Evolutionary conservation across 2,329 filamentous ascomycete genomes (phyloP).

Genomic region (Exserohilum rostratum): DNA sequence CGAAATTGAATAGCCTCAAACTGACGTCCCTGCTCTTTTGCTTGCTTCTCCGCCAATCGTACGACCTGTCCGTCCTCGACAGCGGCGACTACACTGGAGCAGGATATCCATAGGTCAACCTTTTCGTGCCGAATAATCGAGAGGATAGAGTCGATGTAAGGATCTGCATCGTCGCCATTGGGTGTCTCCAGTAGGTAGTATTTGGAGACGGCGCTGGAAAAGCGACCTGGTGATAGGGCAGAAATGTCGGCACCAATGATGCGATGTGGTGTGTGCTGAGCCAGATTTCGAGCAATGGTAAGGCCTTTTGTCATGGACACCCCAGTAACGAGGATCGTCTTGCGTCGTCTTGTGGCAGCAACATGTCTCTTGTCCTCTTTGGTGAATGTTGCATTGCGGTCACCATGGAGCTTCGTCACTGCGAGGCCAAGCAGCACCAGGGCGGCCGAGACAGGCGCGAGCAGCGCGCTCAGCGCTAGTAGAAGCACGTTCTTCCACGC

Average conservation of each 20-base stretch:
- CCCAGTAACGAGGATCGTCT: slow-evolving; percentile 72
- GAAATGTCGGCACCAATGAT: slow-evolving; percentile 73
- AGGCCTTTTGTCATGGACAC: slow-evolving; percentile 76
- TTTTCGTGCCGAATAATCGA: slow-evolving; percentile 65
- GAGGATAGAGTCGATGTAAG: slow-evolving; percentile 64
- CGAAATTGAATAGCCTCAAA: slow-evolving; percentile 71
- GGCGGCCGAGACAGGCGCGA: slow-evolving; percentile 57
- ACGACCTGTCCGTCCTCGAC: slow-evolving; percentile 71
- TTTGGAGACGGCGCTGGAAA: slow-evolving; percentile 61
- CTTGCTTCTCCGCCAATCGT: slow-evolving; percentile 56
- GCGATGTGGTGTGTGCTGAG: slow-evolving; percentile 66
- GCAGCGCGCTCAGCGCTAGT: slow-evolving; percentile 50
- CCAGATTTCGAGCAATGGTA: slow-evolving; percentile 68
- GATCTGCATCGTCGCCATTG: slow-evolving; percentile 44
- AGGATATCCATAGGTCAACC: slow-evolving; percentile 75
- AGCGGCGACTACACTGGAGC: slow-evolving; percentile 70
- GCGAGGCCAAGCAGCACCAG: slow-evolving; percentile 34
- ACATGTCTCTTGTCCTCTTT: slow-evolving; percentile 27
- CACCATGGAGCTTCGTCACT: slow-evolving; percentile 23
- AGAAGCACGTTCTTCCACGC: slow-evolving; percentile 57
- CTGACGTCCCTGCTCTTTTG: slow-evolving; percentile 51
- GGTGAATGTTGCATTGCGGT: slow-evolving; percentile 19
- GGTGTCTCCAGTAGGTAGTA: slow-evolving; percentile 60
- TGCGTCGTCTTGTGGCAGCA: slow-evolving; percentile 35
- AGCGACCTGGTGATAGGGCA: slow-evolving; percentile 50